These are phyloP conservation scores for Termitomyces sp. DNA, from an alignment of 768 basidiomycete species.

Conservation along the genomic window DNA sequence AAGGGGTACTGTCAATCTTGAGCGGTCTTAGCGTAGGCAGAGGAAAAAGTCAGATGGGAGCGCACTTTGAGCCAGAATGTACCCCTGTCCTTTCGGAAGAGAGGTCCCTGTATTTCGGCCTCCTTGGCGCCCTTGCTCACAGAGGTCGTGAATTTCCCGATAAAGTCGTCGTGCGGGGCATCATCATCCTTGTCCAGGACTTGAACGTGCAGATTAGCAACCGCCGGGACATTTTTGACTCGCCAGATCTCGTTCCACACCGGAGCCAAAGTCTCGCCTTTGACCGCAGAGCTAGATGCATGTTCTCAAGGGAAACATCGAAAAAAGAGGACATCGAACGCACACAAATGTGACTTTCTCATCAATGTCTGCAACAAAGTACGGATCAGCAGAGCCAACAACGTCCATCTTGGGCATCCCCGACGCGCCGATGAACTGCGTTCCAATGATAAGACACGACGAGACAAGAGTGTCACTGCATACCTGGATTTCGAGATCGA, in stretches of 20 bases:
- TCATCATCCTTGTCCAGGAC: slow-evolving; percentile 69
- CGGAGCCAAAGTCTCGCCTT: slow-evolving; percentile 48
- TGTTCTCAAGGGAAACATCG: not conserved
- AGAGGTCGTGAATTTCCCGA: slow-evolving; percentile 56
- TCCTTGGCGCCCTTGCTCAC: slow-evolving; percentile 58
- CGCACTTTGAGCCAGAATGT: slow-evolving; percentile 67
- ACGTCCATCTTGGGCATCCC: slow-evolving; percentile 69
- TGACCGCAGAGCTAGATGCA: slow-evolving; percentile 54
- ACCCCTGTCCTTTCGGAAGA: slow-evolving; percentile 46
- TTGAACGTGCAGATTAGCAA: slow-evolving; percentile 53
- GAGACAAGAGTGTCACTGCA: not conserved
- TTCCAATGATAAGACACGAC: not conserved
- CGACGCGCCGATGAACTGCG: slow-evolving; percentile 66
- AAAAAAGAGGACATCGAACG: slow-evolving; percentile 18
- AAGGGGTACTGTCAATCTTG: slow-evolving; percentile 53
- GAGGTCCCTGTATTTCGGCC: slow-evolving; percentile 49
- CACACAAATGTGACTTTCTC: slow-evolving; percentile 59
- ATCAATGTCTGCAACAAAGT: slow-evolving; percentile 67
- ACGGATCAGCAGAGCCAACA: slow-evolving; percentile 60
- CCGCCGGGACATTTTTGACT: slow-evolving; percentile 65
- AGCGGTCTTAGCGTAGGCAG: not conserved
- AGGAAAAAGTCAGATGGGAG: not conserved
- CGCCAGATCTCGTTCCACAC: slow-evolving; percentile 78
- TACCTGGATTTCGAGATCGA: slow-evolving; percentile 56
- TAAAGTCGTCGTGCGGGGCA: slow-evolving; percentile 49